Conservation (phyloP, 2,329 filamentous ascomycete species). For the Cryphonectria naterciae region DNA sequence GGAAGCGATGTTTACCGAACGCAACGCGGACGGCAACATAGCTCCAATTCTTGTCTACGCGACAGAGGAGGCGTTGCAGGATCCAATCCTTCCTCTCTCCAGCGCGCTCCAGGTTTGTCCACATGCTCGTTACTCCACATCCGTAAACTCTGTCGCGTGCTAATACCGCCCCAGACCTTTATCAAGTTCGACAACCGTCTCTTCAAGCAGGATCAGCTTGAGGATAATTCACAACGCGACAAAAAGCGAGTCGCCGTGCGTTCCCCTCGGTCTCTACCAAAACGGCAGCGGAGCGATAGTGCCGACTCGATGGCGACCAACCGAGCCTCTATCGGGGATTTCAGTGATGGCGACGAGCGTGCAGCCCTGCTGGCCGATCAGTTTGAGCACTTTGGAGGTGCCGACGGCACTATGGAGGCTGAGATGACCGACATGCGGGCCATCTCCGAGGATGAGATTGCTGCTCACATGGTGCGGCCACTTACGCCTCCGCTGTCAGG, state of each 20-base stretch:
- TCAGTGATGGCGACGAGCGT: constrained; percentile 25
- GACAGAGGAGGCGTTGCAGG: constrained; percentile 36
- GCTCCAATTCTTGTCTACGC: constrained; percentile 40
- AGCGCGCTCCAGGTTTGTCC: constrained; percentile 33
- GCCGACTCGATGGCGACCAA: constrained; percentile 28
- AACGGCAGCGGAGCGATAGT: constrained; percentile 26
- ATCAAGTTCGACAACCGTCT: constrained; percentile 41
- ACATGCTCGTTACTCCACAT: not conserved
- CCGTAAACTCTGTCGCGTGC: not conserved
- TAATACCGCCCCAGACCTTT: constrained; percentile 34
- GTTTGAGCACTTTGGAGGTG: constrained; percentile 20
- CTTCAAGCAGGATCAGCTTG: constrained; percentile 40
- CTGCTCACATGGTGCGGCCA: constrained; percentile 20
- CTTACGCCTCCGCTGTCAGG: constrained; percentile 24
- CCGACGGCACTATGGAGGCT: constrained; percentile 16
- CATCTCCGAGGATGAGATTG: constrained; percentile 20
- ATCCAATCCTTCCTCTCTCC: constrained; percentile 32
- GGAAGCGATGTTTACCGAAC: constrained; percentile 31
- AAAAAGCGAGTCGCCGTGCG: constrained; percentile 33
- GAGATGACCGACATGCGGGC: constrained; percentile 23
- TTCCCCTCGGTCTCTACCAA: constrained; percentile 19
- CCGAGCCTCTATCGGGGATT: constrained; percentile 26
- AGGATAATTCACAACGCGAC: constrained; percentile 35
- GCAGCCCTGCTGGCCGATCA: constrained; percentile 23
- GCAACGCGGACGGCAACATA: constrained; percentile 22